Evolutionary conservation across 2,329 filamentous ascomycete species (phyloP).

Genomic region (Zymoseptoria pseudotritici): DNA sequence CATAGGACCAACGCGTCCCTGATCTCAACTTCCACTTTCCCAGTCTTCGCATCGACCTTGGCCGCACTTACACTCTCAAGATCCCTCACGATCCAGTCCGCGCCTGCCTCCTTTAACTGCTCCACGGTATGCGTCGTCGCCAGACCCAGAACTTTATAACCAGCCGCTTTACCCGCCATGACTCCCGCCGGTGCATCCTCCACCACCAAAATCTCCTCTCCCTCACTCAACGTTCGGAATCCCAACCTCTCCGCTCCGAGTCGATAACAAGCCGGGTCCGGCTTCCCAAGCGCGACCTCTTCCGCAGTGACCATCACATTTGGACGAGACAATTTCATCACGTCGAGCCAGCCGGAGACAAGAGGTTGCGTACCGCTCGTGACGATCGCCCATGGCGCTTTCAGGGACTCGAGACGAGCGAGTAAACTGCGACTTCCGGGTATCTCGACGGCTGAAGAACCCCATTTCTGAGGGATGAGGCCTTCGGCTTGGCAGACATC

Average conservation of each 20-base stretch:
- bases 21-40: conserved; percentile 61
- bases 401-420: conserved; percentile 27
- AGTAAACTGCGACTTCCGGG: conserved; percentile 61
- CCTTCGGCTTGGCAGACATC: conserved; percentile 75
- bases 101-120: conserved; percentile 65
- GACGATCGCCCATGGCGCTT: conserved; percentile 75
- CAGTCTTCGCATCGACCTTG: conserved; percentile 47
- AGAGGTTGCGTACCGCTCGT: conserved; percentile 44
- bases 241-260: conserved; percentile 37
- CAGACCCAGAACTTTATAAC: conserved; percentile 76
- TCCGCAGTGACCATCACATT: conserved; percentile 43
- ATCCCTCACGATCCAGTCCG: conserved; percentile 81
- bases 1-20: conserved; percentile 45
- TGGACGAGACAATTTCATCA: conserved; percentile 42
- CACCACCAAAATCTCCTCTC: conserved; percentile 58
- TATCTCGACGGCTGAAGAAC: conserved; percentile 73
- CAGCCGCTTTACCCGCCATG: conserved; percentile 72
- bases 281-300: conserved; percentile 43
- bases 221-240: conserved; percentile 29
- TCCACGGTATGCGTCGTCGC: conserved; percentile 73
- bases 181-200: conserved; percentile 89
- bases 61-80: conserved; percentile 63
- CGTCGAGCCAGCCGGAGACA: conserved; percentile 44
- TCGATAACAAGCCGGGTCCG: conserved; percentile 44
- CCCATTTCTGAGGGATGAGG: conserved; percentile 67